Evolutionary conservation across 2,329 filamentous ascomycete genomes (phyloP).

Genomic region (Alternaria arborescens): DNA sequence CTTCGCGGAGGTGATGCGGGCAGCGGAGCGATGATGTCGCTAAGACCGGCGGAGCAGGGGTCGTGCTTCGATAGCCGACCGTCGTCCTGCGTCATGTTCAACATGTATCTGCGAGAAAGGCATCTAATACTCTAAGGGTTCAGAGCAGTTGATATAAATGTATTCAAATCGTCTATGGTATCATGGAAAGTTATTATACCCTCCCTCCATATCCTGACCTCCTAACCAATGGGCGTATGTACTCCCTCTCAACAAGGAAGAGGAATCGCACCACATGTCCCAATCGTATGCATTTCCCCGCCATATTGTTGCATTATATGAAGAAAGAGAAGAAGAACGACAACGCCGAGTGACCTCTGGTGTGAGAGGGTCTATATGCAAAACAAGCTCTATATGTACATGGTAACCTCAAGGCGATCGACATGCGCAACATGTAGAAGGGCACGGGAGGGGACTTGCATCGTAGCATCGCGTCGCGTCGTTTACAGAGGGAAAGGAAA

Average conservation of each 20-base stretch:
- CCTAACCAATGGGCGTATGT: not conserved
- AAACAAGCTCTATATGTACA: conserved; percentile 18
- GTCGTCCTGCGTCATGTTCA: conserved; percentile 5
- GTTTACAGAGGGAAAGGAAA: conserved; percentile 19
- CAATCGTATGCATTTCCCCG: not conserved
- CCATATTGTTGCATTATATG: not conserved
- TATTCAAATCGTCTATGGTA: not conserved
- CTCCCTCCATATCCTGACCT: not conserved
- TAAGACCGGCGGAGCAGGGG: conserved; percentile 19
- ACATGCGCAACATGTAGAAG: not conserved
- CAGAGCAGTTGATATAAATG: not conserved
- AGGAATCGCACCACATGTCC: not conserved
- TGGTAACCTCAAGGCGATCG: not conserved
- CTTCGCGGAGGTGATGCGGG: conserved; percentile 25
- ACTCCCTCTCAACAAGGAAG: not conserved
- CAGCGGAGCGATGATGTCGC: conserved; percentile 16
- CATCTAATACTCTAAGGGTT: not conserved
- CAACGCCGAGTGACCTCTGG: not conserved
- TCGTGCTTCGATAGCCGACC: conserved; percentile 1
- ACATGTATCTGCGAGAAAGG: not conserved
- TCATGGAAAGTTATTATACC: not conserved
- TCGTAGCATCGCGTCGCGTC: not conserved
- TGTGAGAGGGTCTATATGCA: conserved; percentile 4
- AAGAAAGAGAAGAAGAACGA: not conserved
- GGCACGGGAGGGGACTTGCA: not conserved